Base-by-base conservation (phyloP, 2,329 filamentous ascomycete species). In the Calonectria honghensis region DNA sequence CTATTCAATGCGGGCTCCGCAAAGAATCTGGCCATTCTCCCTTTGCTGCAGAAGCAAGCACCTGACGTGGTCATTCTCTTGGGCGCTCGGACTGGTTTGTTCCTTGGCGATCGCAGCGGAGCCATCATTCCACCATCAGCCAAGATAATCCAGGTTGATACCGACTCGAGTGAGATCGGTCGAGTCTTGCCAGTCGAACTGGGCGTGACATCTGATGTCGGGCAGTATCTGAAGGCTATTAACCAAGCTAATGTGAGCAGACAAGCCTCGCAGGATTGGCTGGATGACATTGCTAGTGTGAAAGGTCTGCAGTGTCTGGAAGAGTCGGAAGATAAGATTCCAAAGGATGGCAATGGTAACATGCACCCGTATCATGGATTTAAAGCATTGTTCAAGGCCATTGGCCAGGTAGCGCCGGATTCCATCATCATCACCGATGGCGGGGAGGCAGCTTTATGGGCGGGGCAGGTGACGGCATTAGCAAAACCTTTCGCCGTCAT, bases 301-400 rank as follows among this genome's bases (percentile, higher is more conserved):
- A 63, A 63, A 27, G 6, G 35, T 10, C 57, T 63, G 37, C 18
- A 41, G 35, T 5, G 24, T 6, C 35, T 14, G 7, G 57, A 63
- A 27, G 57, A 41, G 37, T 7, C 37, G 1, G 57, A 39, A 29
- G 10, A 27, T 18, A 27, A 41, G 57, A 63, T 63, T 20, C 57
- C 57, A 41, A 41, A 4, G 3, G 57, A 31, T 29, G 57, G 57
- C 29, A 63, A 63, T 20, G 57, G 57, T 11, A 63, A 63, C 35
- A 63, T 63, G 57, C 57, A 63, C 37, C 57, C 57, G 27, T n/a
- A 63, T 29, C 57, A 63, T 39, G 57, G 57, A 41, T 63, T 63
- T 7, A 63, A 63, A 41, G 57, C 37, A 3, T 37, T 63, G 6
- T 63, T 39, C 35, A 29, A 63, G 24, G 13, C 57, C 11, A 63